These are phyloP conservation scores for Saitoella complicata DNA, from an alignment of 805 yeast species.

Conservation along the genomic window DNA sequence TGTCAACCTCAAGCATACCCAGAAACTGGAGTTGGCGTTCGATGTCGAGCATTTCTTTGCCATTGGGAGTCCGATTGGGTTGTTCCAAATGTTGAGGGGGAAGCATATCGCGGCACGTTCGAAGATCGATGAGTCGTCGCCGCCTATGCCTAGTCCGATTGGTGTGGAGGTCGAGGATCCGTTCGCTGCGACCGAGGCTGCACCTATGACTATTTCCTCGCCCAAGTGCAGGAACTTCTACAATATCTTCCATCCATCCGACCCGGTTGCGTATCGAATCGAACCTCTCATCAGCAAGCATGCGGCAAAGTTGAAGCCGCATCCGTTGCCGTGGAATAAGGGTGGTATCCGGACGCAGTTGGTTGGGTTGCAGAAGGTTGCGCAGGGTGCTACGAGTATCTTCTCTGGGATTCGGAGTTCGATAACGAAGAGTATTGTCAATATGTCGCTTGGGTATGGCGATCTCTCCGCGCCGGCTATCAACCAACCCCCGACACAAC, in stretches of 20 bases:
- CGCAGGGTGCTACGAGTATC: slow-evolving; percentile 13
- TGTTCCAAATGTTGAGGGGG: slow-evolving; percentile 58
- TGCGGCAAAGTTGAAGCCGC: slow-evolving; percentile 37
- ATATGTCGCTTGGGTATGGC: slow-evolving; percentile 12
- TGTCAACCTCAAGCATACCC: background rate
- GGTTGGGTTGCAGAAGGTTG: slow-evolving; percentile 21
- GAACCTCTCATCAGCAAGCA: slow-evolving; percentile 59
- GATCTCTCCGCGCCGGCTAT: background rate
- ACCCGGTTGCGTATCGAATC: slow-evolving; percentile 76
- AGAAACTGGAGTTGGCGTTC: slow-evolving; percentile 35
- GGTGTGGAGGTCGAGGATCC: slow-evolving; percentile 8
- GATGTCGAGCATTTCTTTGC: slow-evolving; percentile 60
- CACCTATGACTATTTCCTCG: slow-evolving; percentile 22
- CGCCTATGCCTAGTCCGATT: slow-evolving; percentile 2
- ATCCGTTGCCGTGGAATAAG: slow-evolving; percentile 36
- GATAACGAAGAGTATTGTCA: slow-evolving; percentile 11
- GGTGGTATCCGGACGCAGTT: slow-evolving; percentile 26
- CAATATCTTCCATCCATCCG: slow-evolving; percentile 79
- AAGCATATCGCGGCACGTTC: slow-evolving; percentile 30
- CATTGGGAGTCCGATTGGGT: slow-evolving; percentile 83
- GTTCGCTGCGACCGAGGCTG: slow-evolving; percentile 1
- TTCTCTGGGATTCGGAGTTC: slow-evolving; percentile 13
- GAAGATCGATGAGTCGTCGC: background rate
- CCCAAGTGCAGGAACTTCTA: slow-evolving; percentile 42
- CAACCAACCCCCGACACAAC: background rate